Conservation (phyloP, 2,329 filamentous ascomycete species). For the Claviceps pazoutovae region DNA sequence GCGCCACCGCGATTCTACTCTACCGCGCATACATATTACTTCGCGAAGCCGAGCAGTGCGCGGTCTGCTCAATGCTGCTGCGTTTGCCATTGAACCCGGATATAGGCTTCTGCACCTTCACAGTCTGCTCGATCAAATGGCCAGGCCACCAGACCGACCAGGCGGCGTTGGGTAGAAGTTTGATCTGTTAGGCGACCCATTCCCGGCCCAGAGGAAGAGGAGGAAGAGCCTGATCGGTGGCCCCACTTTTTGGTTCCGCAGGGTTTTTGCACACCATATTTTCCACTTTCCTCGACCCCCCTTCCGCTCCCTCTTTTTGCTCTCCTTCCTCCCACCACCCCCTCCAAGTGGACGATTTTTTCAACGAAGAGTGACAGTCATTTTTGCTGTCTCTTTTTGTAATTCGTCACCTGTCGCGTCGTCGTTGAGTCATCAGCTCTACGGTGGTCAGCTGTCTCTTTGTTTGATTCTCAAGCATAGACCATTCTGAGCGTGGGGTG, state of each 20-base stretch:
- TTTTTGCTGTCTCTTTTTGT: slow-evolving; percentile 25
- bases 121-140: too few relatives aligned
- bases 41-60: too few relatives aligned
- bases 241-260: neutral
- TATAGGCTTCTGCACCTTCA: too few relatives aligned
- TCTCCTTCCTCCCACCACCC: slow-evolving; percentile 11
- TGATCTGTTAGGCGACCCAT: too few relatives aligned
- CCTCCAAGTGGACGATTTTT: slow-evolving; percentile 22
- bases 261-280: slow-evolving; percentile 6
- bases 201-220: too few relatives aligned
- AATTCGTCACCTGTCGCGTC: slow-evolving; percentile 14
- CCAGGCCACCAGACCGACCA: too few relatives aligned
- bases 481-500: slow-evolving; percentile 21
- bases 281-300: slow-evolving; percentile 8
- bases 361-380: slow-evolving; percentile 24
- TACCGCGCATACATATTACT: too few relatives aligned
- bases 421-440: slow-evolving; percentile 4
- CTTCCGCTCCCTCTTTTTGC: slow-evolving; percentile 10
- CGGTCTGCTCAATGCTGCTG: too few relatives aligned
- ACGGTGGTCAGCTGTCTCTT: slow-evolving; percentile 4
- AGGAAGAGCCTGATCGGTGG: too few relatives aligned
- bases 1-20: too few relatives aligned
- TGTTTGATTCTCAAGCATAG: slow-evolving; percentile 5
- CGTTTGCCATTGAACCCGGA: too few relatives aligned
- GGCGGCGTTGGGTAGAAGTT: too few relatives aligned